Conservation (phyloP, 2,329 filamentous ascomycete species). For the Cryphonectria japonica region DNA sequence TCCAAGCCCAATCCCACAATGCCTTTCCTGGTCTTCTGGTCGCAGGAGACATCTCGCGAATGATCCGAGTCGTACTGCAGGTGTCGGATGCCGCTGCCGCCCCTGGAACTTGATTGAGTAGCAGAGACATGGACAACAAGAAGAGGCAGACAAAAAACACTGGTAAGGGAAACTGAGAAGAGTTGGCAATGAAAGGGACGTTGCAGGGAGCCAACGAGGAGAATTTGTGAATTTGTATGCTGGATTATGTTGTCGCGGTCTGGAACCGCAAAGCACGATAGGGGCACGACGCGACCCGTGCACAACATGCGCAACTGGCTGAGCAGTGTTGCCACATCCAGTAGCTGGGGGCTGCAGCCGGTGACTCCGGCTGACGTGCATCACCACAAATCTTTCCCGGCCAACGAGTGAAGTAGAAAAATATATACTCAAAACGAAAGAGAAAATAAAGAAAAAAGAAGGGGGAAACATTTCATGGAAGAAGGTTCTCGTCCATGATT, state of each 20-base stretch:
- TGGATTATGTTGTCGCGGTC: not conserved
- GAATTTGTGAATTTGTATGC: not conserved
- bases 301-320: not conserved
- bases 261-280: not conserved
- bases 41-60: not conserved
- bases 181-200: not conserved
- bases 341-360: not conserved
- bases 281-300: not conserved
- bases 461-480: not conserved
- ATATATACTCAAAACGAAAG: too few relatives aligned
- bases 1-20: not conserved
- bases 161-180: not conserved
- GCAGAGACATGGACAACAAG: not conserved
- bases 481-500: too few relatives aligned
- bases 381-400: not conserved
- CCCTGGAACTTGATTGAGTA: not conserved
- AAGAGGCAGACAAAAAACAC: not conserved
- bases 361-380: constrained; percentile 2
- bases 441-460: too few relatives aligned
- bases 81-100: not conserved
- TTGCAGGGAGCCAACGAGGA: not conserved
- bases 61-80: not conserved
- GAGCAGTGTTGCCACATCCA: constrained; percentile 1
- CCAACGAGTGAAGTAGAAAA: not conserved
- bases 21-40: not conserved